Evolutionary conservation across 495 filamentous ascomycete genomes (phyloP).

Genomic region (Penicillium psychrofluorescens): DNA sequence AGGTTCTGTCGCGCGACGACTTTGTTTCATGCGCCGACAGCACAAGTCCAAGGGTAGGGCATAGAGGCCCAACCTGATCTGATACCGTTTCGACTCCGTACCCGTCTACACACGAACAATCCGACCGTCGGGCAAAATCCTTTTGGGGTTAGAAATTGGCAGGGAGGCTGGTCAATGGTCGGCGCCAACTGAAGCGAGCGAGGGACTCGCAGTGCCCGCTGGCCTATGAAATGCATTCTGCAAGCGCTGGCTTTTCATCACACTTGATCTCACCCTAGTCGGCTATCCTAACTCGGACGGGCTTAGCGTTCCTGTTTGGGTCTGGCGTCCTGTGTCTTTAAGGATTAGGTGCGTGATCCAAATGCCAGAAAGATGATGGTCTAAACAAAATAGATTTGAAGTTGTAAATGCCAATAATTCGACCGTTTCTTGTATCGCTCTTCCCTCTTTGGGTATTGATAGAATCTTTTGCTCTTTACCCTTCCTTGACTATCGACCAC

Average conservation of each 20-base stretch:
- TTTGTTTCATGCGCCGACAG: too few relatives aligned
- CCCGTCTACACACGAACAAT: background rate
- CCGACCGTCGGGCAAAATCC: background rate
- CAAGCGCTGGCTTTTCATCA: conserved; percentile 1
- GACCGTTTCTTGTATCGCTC: too few relatives aligned
- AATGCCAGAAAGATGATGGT: too few relatives aligned
- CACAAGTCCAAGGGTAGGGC: too few relatives aligned
- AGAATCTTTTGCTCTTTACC: too few relatives aligned
- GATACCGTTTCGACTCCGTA: background rate
- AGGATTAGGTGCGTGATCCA: too few relatives aligned
- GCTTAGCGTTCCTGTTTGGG: background rate
- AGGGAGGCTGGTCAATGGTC: conserved; percentile 9
- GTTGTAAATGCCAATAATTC: too few relatives aligned
- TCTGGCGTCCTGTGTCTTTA: too few relatives aligned
- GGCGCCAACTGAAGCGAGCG: conserved; percentile 9
- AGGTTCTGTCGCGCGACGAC: too few relatives aligned
- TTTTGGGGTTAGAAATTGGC: background rate
- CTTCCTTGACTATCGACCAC: too few relatives aligned
- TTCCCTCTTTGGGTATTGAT: too few relatives aligned
- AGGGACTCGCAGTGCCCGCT: background rate
- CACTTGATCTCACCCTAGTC: background rate
- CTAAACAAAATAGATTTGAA: too few relatives aligned
- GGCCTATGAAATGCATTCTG: conserved; percentile 3
- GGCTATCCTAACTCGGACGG: background rate
- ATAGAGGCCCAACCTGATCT: background rate